phyloP scores from a whole-genome alignment of 306 rosid species.

The Castanea sativa region DNA sequence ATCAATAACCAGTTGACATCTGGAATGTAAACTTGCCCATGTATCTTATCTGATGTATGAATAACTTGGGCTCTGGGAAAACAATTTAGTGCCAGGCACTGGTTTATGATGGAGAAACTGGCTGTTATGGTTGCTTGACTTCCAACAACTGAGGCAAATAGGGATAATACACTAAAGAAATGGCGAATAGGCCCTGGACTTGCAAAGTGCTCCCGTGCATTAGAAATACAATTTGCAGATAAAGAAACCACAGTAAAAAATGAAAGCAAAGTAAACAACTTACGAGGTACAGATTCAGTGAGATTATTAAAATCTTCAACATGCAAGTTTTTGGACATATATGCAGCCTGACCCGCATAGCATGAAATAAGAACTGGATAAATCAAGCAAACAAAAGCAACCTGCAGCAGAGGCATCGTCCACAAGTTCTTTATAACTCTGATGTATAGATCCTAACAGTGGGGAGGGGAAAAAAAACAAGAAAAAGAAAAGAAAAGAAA shows the following conservation, averaged over 20 bases:
- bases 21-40: constrained; percentile 85
- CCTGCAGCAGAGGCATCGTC: constrained; percentile 41
- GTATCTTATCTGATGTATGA: constrained; percentile 73
- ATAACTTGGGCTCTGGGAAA: constrained; percentile 91
- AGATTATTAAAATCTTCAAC: constrained; percentile 51
- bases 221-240: constrained; percentile 4
- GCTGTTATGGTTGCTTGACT: constrained; percentile 94
- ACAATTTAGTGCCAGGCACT: constrained; percentile 79
- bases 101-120: constrained; percentile 76
- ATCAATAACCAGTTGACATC: constrained; percentile 88
- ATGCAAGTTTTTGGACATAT: constrained; percentile 52
- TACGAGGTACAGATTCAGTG: constrained; percentile 63
- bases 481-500: neutral
- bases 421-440: constrained; percentile 19
- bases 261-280: constrained; percentile 18
- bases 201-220: constrained; percentile 19
- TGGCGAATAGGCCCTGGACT: constrained; percentile 47
- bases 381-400: constrained; percentile 69
- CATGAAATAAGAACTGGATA: constrained; percentile 70
- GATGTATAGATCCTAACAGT: neutral
- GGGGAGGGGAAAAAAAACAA: neutral
- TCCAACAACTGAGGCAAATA: constrained; percentile 76
- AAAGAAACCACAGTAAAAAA: neutral
- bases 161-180: constrained; percentile 46
- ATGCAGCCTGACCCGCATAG: constrained; percentile 87